These are phyloP conservation scores for Heimioporus retisporus DNA, from an alignment of 1,284 basidiomycete genomes.

Conservation along the genomic window DNA sequence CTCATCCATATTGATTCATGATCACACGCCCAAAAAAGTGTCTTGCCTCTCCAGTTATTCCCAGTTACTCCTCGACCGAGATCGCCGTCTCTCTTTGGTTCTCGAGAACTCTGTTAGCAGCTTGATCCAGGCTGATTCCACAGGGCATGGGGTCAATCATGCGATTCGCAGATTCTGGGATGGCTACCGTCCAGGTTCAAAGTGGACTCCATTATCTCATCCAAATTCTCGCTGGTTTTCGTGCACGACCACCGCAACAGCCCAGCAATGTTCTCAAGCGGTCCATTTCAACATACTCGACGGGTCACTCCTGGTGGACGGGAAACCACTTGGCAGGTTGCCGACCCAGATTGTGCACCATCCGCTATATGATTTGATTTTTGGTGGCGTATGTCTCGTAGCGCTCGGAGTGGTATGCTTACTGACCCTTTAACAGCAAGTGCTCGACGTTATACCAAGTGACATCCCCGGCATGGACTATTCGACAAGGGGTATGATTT, in stretches of 20 bases:
- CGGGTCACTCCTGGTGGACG: slow-evolving; percentile 30
- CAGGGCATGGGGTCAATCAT: neutral
- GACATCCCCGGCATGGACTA: slow-evolving; percentile 50
- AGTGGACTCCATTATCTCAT: neutral
- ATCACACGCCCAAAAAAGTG: slow-evolving; percentile 33
- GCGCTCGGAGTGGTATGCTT: neutral
- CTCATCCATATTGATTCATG: slow-evolving; percentile 46
- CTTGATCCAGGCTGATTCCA: neutral
- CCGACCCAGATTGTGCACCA: slow-evolving; percentile 46
- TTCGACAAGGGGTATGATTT: slow-evolving; percentile 18
- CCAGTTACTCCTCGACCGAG: slow-evolving; percentile 32
- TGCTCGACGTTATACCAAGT: slow-evolving; percentile 49
- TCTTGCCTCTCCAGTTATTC: slow-evolving; percentile 8
- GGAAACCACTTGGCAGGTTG: slow-evolving; percentile 50
- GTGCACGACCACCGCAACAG: too few relatives aligned
- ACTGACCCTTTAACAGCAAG: slow-evolving; percentile 28
- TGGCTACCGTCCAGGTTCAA: neutral
- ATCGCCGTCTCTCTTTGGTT: slow-evolving; percentile 38
- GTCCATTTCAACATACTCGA: neutral
- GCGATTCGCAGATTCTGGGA: neutral
- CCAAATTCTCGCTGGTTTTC: slow-evolving; percentile 22
- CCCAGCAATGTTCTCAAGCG: neutral
- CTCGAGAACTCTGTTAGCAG: slow-evolving; percentile 11
- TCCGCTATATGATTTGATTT: slow-evolving; percentile 45
- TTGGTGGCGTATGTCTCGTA: slow-evolving; percentile 35